Evolutionary conservation across 2,329 filamentous ascomycete genomes (phyloP), one percentile per base, ranked within the genome.

Genomic region (Aurifilum marmelostoma): DNA sequence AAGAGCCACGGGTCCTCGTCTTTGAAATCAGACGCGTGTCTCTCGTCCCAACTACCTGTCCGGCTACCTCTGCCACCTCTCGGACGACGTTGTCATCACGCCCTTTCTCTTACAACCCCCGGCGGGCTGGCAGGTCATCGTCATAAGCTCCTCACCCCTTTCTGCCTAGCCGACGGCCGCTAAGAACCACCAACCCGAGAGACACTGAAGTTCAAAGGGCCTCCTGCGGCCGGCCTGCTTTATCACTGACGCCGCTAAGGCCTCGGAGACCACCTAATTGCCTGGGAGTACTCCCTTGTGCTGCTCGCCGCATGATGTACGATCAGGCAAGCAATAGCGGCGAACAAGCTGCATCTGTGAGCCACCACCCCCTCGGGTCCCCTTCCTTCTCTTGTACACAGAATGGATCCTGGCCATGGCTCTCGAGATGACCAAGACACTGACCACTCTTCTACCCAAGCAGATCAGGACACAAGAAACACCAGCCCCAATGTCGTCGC

Each of bases 261-360:
- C 34, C 63, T 43, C 14, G 14, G 52, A 41, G 11, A 29, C 32
- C n/a, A 47, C 24, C n/a, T 58, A 43, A 18, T 60, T 47, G 8
- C 61, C 50, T 59, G 62, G 58, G 62, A 47, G 43, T 18, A 50
- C 66, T 56, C 32, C 60, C 50, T 65, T 41, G 69, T 66, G 58
- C 27, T 66, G 43, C 61, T 62, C 58, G 62, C 64, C 56, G 63
- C 60, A 67, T 70, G 62, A 74, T 75, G 74, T 66, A 73, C 37
- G 72, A 73, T 41, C 71, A 72, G 63, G 70, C 71, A 59, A 70
- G 65, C 58, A 59, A 63, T 34, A 67, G 56, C 64, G 67, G 69
- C 67, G 67, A 71, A n/a, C 69, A 66, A 64, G 41, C 63, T 61
- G 65, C 69, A 67, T 37, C 37, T 39, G 69, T 71, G 47, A 71